Evolutionary conservation across 2,329 filamentous ascomycete genomes (phyloP).

Genomic region (Hypoxylon sp.): DNA sequence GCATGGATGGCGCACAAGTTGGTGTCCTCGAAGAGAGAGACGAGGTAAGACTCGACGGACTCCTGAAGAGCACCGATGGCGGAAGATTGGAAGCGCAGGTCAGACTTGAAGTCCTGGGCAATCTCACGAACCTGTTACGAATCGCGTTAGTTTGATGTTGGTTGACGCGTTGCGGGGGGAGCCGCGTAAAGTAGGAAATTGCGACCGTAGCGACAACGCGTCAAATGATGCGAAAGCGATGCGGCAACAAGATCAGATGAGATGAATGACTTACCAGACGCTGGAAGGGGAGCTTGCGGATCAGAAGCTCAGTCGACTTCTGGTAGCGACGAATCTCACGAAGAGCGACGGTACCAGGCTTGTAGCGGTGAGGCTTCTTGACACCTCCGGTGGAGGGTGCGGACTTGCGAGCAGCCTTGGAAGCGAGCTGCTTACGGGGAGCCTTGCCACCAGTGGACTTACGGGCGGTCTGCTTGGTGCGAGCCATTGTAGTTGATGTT

Average conservation of each 20-base stretch:
- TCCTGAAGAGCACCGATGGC: constrained; percentile 98
- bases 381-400: constrained; percentile 96
- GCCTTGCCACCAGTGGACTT: constrained; percentile 87
- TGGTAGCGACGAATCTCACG: constrained; percentile 99
- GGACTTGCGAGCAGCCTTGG: constrained; percentile 98
- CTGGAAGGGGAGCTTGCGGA: constrained; percentile 98
- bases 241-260: not conserved
- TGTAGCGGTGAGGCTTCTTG: constrained; percentile 94
- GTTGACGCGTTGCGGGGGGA: constrained; percentile 30
- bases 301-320: constrained; percentile 95
- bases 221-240: constrained; percentile 8
- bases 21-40: constrained; percentile 98
- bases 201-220: constrained; percentile 10
- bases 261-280: constrained; percentile 75
- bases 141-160: constrained; percentile 44
- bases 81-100: constrained; percentile 97
- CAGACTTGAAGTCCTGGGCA: constrained; percentile 94
- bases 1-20: constrained; percentile 99
- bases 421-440: constrained; percentile 95
- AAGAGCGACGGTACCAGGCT: constrained; percentile 95
- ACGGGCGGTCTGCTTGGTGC: constrained; percentile 77
- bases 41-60: constrained; percentile 98
- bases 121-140: constrained; percentile 84
- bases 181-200: constrained; percentile 7
- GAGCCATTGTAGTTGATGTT: constrained; percentile 68